Base-by-base conservation (phyloP, 2,329 filamentous ascomycete genomes). In the Pleomassaria siparia region DNA sequence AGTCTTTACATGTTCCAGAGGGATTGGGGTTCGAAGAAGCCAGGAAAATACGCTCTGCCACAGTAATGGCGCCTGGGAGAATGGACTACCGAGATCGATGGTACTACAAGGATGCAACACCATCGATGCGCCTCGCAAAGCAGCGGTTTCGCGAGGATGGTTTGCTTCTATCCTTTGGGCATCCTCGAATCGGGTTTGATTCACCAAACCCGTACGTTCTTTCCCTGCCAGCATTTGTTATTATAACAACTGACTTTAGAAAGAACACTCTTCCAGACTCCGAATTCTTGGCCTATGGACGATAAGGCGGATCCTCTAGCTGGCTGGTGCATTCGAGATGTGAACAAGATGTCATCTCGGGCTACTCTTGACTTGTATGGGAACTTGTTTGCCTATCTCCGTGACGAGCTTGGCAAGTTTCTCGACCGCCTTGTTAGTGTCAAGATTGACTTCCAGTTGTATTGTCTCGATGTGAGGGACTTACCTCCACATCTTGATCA, bases 361-460 rank as follows among this genome's bases (percentile, higher is more conserved):
- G 40, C 45, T 12, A 22, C 21, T 7, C n/a, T 32, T n/a, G 40
- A 47, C 32, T 16, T 9, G 24, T 47, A 43, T 25, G 40, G 45
- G 20, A 47, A 47, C 16, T 26, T 47, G 24, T 46, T 41, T 22
- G 20, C 16, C 15, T 33, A 46, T 25, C 20, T 46, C 3, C n/a
- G 26, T 8, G 28, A 35, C 18, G 35, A 33, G 24, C 35, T 41
- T 16, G 9, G 11, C 7, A 54, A 84, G 64, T 8, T 63, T 58
- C 26, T 60, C 13, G 6, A 25, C 11, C 26, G 28, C 21, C 35
- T 46, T 25, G 15, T 18, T 24, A 9, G n/a, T 26, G 13, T 32
- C 12, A 18, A 33, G 25, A 41, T 33, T 7, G 4, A 35, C 36
- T 41, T 46, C 13, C n/a, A 33, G 10, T 29, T 46, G 2, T 20